phyloP scores from a whole-genome alignment of 495 filamentous ascomycete genomes.

The Penicillium canescens region DNA sequence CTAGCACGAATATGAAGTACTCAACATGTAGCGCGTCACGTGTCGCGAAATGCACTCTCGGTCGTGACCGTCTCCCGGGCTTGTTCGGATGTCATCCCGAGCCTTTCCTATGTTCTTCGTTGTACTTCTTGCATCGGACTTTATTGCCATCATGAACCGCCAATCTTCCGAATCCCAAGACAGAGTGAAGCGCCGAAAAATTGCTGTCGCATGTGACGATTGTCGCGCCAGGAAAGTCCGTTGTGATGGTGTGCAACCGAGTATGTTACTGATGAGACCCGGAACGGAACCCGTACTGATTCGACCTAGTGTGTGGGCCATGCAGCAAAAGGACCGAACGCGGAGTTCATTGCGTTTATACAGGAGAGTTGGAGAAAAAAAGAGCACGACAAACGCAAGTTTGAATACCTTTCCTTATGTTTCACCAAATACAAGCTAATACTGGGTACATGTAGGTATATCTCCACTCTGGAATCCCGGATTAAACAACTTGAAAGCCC shows the following conservation, averaged over 20 bases:
- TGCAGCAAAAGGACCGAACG: conserved; percentile 27
- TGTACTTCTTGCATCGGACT: too few relatives aligned
- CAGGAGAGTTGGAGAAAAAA: conserved; percentile 36
- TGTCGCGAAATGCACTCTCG: not conserved
- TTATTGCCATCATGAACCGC: not conserved
- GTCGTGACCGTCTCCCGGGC: not conserved
- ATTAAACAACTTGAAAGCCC: conserved; percentile 32
- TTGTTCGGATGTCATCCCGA: conserved; percentile 10
- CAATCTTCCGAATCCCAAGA: not conserved
- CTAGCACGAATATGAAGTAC: too few relatives aligned
- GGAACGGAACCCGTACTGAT: conserved; percentile 19
- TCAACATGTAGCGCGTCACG: not conserved
- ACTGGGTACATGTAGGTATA: conserved; percentile 19
- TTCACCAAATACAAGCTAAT: not conserved
- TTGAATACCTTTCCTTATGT: not conserved
- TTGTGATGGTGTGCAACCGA: conserved; percentile 41
- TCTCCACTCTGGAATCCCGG: conserved; percentile 26
- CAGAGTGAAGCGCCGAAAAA: conserved; percentile 33
- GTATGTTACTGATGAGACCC: conserved; percentile 20
- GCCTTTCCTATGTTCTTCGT: not conserved
- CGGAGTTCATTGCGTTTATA: conserved; percentile 27
- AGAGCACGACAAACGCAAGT: conserved; percentile 27
- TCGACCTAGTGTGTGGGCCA: conserved; percentile 35
- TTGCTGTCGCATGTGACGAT: conserved; percentile 39
- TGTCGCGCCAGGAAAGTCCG: conserved; percentile 37